A percentile compares a stretch with the other conserved stretches of the same genome.
These are phyloP conservation scores for Sporothrix inflata DNA, from an alignment of 2,329 filamentous ascomycete species.

Conservation along the genomic window DNA sequence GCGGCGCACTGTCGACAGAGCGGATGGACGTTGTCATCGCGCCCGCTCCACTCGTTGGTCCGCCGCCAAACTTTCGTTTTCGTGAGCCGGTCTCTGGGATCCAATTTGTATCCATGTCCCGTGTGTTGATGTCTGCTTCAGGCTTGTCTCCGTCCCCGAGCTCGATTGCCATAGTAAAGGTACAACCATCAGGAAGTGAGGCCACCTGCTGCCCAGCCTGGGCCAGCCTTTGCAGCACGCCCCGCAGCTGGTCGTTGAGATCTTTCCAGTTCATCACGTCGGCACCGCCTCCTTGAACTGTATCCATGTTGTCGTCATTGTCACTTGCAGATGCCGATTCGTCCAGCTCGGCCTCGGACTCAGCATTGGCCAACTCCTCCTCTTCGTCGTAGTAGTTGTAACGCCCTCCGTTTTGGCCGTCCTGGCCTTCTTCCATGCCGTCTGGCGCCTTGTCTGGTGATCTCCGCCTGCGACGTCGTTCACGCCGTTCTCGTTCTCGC, in stretches of 20 bases:
- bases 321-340: not conserved
- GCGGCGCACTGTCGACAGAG: slow-evolving; percentile 58
- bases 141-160: slow-evolving; percentile 45
- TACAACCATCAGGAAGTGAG: slow-evolving; percentile 65
- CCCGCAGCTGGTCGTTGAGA: slow-evolving; percentile 73
- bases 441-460: not conserved
- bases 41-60: slow-evolving; percentile 23
- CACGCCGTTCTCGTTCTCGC: not conserved
- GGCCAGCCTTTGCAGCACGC: slow-evolving; percentile 64
- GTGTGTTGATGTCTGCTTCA: not conserved
- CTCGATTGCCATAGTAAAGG: slow-evolving; percentile 77
- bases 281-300: slow-evolving; percentile 24
- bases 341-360: slow-evolving; percentile 29
- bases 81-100: slow-evolving; percentile 19
- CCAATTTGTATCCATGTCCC: slow-evolving; percentile 22
- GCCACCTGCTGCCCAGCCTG: slow-evolving; percentile 61
- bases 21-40: slow-evolving; percentile 54
- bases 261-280: slow-evolving; percentile 56
- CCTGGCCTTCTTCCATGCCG: slow-evolving; percentile 2
- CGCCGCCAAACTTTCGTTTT: slow-evolving; percentile 18
- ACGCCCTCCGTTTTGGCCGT: not conserved
- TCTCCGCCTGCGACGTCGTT: slow-evolving; percentile 12
- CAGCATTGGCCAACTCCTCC: slow-evolving; percentile 26
- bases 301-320: not conserved
- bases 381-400: slow-evolving; percentile 31